phyloP scores from a whole-genome alignment of 257 asterid species.

The Verbascum thapsus region DNA sequence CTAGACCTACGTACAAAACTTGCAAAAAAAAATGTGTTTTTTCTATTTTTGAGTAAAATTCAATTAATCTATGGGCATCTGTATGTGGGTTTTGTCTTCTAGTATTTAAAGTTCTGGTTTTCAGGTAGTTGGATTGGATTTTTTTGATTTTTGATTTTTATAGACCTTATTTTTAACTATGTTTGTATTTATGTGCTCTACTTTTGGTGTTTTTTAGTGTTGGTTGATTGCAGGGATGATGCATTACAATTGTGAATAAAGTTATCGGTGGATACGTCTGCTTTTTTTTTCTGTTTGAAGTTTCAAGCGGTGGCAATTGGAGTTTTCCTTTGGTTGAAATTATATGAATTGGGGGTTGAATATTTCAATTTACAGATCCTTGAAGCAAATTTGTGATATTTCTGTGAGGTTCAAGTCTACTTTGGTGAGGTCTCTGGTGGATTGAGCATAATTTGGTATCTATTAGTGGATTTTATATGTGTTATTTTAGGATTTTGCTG shows the following conservation, averaged over 20 bases:
- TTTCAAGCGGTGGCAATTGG: slow-evolving; percentile 39
- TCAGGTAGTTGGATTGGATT: slow-evolving; percentile 31
- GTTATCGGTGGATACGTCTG: slow-evolving; percentile 27
- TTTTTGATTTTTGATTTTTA: background rate
- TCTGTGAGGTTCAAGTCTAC: slow-evolving; percentile 24
- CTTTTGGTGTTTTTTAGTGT: slow-evolving; percentile 31
- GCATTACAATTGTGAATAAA: slow-evolving; percentile 35
- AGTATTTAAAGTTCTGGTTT: slow-evolving; percentile 15
- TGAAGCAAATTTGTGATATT: slow-evolving; percentile 12
- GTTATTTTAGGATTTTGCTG: slow-evolving; percentile 10
- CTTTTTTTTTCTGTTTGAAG: slow-evolving; percentile 20
- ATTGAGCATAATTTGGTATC: slow-evolving; percentile 19
- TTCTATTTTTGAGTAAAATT: slow-evolving; percentile 17
- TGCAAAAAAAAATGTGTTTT: slow-evolving; percentile 5
- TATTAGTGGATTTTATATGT: background rate
- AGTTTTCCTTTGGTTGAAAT: slow-evolving; percentile 13
- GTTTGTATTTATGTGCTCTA: slow-evolving; percentile 21
- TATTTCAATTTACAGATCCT: slow-evolving; percentile 19
- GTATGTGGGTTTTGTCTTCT: slow-evolving; percentile 4
- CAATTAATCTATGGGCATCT: background rate
- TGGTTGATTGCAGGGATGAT: slow-evolving; percentile 26
- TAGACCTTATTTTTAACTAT: background rate
- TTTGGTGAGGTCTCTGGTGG: slow-evolving; percentile 24
- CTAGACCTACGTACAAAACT: slow-evolving; percentile 17
- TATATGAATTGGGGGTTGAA: background rate